Evolutionary conservation across 2,329 filamentous ascomycete species (phyloP).

Genomic region (Phialocephala sp.): DNA sequence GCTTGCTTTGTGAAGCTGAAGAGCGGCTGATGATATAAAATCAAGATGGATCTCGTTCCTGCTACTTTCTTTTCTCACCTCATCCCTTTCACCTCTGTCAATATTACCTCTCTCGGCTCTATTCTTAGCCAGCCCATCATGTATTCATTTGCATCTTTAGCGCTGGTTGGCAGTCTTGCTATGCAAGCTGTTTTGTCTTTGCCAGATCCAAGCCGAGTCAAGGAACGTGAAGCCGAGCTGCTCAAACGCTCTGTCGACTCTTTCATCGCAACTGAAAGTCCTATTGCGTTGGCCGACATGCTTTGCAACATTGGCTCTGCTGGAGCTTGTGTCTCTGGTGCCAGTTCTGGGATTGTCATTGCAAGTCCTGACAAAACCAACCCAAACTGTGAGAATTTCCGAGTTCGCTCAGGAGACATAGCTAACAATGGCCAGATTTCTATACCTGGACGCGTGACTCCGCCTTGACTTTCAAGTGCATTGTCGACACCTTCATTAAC

Average conservation of each 20-base stretch:
- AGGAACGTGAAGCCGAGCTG: conserved; percentile 45
- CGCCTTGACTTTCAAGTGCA: conserved; percentile 70
- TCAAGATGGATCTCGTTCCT: conserved; percentile 33
- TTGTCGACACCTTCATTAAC: conserved; percentile 69
- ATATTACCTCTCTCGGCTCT: conserved; percentile 25
- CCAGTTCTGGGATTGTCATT: conserved; percentile 57
- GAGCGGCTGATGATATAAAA: conserved; percentile 32
- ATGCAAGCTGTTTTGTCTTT: conserved; percentile 57
- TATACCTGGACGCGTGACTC: conserved; percentile 82
- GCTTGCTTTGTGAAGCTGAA: background rate
- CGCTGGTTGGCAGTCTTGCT: conserved; percentile 58
- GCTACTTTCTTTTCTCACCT: conserved; percentile 32
- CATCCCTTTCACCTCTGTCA: conserved; percentile 31
- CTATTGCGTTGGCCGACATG: conserved; percentile 57
- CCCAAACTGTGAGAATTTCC: conserved; percentile 56
- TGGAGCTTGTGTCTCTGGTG: conserved; percentile 56
- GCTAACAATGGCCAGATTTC: conserved; percentile 60
- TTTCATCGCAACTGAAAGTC: conserved; percentile 58
- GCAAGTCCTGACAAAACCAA: conserved; percentile 59
- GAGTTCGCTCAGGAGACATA: background rate
- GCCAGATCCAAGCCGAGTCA: conserved; percentile 45
- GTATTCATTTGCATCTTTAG: conserved; percentile 55
- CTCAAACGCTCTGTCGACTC: conserved; percentile 56
- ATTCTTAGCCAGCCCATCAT: conserved; percentile 48
- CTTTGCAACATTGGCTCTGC: conserved; percentile 64